phyloP scores from a whole-genome alignment of 1,139 yeast genomes.

The Taiozyma sp. region DNA sequence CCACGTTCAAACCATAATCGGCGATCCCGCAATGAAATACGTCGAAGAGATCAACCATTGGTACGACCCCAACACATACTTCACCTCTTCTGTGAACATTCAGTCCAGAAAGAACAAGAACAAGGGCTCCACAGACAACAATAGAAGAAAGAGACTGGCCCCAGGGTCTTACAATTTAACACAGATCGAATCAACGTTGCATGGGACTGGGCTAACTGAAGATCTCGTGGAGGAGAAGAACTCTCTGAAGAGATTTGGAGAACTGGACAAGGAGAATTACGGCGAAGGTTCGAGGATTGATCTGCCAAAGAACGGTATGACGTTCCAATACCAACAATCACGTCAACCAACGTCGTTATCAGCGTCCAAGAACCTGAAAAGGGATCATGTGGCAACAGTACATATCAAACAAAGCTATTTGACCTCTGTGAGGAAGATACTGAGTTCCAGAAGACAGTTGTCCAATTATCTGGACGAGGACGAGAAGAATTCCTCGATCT shows the following conservation, averaged over 20 bases:
- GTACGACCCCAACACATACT: constrained; percentile 19
- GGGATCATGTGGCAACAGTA: constrained; percentile 16
- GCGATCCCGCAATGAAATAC: constrained; percentile 2
- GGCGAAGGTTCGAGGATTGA: constrained; percentile 32
- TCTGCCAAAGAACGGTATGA: constrained; percentile 30
- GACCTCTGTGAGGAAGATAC: constrained; percentile 29
- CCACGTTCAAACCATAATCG: background rate
- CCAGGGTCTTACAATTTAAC: constrained; percentile 24
- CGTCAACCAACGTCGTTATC: constrained; percentile 11
- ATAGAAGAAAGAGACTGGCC: constrained; percentile 20
- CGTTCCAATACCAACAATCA: constrained; percentile 20
- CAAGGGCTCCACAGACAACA: constrained; percentile 8
- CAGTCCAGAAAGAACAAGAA: constrained; percentile 13
- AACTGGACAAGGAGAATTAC: constrained; percentile 37
- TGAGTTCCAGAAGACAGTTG: constrained; percentile 35
- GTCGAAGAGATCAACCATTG: constrained; percentile 20
- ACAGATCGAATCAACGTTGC: constrained; percentile 20
- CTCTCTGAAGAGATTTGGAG: constrained; percentile 33
- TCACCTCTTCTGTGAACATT: constrained; percentile 21
- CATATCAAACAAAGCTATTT: constrained; percentile 18
- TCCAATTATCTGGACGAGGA: constrained; percentile 36
- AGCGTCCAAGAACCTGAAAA: constrained; percentile 13
- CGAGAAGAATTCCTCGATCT: constrained; percentile 21
- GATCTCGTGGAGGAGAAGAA: constrained; percentile 28
- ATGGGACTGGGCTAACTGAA: constrained; percentile 23